These are phyloP conservation scores for Bothriochloa decipiens DNA, from an alignment of 176 grass and related monocot species.

Conservation along the genomic window DNA sequence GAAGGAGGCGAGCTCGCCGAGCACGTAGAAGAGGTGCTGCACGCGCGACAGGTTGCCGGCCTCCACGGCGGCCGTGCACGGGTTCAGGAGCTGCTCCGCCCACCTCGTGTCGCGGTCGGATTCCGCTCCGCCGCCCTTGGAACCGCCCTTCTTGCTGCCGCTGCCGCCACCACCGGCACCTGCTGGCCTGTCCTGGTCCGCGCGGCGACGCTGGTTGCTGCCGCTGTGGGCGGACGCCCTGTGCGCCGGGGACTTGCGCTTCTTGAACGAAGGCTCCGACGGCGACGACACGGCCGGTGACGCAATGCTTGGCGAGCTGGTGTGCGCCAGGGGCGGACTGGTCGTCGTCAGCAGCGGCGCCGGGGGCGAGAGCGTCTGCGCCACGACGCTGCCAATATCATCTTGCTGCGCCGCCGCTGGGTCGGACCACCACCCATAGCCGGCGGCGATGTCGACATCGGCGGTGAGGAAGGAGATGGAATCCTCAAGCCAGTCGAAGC, in stretches of 20 bases:
- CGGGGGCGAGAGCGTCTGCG: constrained; percentile 55
- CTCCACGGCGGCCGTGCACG: constrained; percentile 75
- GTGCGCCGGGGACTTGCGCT: constrained; percentile 48
- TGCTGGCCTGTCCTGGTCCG: constrained; percentile 20
- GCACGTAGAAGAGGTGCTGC: constrained; percentile 81
- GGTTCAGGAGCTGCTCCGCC: constrained; percentile 92
- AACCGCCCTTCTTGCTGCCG: constrained; percentile 40
- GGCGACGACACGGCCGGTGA: constrained; percentile 35
- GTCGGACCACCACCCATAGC: constrained; percentile 49
- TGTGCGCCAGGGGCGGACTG: background rate
- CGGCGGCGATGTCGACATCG: constrained; percentile 40
- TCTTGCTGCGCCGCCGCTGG: constrained; percentile 39
- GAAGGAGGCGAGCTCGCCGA: constrained; percentile 76
- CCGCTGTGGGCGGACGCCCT: constrained; percentile 9
- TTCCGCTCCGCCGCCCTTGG: constrained; percentile 49
- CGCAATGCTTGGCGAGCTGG: constrained; percentile 31
- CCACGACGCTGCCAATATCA: constrained; percentile 55
- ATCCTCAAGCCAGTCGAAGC: constrained; percentile 51
- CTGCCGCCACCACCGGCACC: background rate
- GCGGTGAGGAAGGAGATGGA: constrained; percentile 55
- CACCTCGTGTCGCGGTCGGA: constrained; percentile 66
- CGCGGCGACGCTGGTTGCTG: constrained; percentile 40
- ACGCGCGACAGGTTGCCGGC: constrained; percentile 66
- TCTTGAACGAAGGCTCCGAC: constrained; percentile 40
- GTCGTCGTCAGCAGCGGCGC: background rate